phyloP scores from a whole-genome alignment of 164 flowering plant genomes.

The Umbilicus rupestris region DNA sequence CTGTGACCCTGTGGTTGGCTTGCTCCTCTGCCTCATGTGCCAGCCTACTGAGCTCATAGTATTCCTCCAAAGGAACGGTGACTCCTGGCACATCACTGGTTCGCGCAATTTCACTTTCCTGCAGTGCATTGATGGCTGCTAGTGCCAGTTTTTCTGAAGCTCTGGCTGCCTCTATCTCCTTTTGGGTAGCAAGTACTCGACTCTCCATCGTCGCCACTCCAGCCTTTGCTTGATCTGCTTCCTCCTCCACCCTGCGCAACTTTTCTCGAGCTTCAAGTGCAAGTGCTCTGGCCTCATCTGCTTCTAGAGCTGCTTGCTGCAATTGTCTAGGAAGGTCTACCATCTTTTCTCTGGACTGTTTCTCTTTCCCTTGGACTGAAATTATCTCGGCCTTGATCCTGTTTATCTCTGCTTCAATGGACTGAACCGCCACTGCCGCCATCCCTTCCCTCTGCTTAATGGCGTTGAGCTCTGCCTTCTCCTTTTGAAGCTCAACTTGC shows the following conservation, averaged over 20 bases:
- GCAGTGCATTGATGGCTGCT: conserved; percentile 6
- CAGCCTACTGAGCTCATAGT: conserved; percentile 8
- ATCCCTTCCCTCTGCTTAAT: conserved; percentile 7
- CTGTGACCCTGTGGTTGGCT: conserved; percentile 1
- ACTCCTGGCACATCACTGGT: neutral
- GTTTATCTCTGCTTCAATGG: conserved; percentile 6
- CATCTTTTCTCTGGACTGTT: conserved; percentile 6
- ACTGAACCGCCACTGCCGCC: conserved; percentile 9
- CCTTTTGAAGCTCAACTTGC: conserved; percentile 2
- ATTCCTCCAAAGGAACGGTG: conserved; percentile 5
- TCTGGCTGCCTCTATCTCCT: conserved; percentile 10
- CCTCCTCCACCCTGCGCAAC: conserved; percentile 7
- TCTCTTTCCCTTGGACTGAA: neutral
- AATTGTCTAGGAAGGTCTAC: neutral
- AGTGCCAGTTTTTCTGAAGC: conserved; percentile 9
- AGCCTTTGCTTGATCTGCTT: conserved; percentile 1
- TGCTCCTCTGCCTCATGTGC: conserved; percentile 7
- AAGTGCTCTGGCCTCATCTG: neutral
- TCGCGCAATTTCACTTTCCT: neutral
- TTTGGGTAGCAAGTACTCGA: conserved; percentile 4
- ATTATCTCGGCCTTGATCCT: conserved; percentile 9
- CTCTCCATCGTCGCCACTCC: conserved; percentile 4
- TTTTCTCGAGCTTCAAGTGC: neutral
- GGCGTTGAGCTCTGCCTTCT: neutral
- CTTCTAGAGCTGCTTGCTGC: neutral